A percentile compares a stretch with the other conserved stretches of the same genome.
Evolutionary conservation across 345 rosid genomes (phyloP).

Genomic region (Eucalyptus camaldulensis): DNA sequence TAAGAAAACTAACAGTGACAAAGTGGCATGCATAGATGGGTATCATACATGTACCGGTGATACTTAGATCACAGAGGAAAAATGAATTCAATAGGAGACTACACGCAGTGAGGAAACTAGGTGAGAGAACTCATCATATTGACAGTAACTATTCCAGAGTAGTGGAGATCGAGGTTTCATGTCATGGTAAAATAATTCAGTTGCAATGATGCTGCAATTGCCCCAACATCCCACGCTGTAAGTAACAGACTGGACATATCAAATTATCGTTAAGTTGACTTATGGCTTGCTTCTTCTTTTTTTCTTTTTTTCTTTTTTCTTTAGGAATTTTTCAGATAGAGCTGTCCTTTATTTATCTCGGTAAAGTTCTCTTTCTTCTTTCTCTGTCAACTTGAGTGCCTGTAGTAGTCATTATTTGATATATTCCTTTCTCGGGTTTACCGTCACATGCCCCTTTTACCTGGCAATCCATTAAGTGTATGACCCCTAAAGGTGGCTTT

Average conservation of each 20-base stretch:
- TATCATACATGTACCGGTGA: background rate
- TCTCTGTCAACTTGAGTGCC: background rate
- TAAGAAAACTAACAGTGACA: background rate
- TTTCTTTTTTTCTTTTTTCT: accelerated
- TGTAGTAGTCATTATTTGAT: background rate
- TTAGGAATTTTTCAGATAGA: background rate
- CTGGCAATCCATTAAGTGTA: background rate
- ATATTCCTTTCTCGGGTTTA: background rate
- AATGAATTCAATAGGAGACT: background rate
- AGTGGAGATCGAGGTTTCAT: background rate
- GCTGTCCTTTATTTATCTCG: background rate
- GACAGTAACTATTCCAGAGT: background rate
- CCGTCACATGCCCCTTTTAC: background rate
- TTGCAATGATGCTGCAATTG: background rate
- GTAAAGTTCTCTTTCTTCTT: background rate
- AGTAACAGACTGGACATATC: background rate
- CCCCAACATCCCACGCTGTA: background rate
- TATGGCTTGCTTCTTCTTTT: background rate
- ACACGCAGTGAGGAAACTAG: background rate
- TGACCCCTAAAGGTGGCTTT: background rate
- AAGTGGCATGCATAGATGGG: background rate
- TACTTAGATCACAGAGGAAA: background rate
- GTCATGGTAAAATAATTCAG: background rate
- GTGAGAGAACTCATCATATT: background rate
- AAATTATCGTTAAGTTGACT: background rate